phyloP scores from a whole-genome alignment of 805 yeast genomes.

The Suhomyces canberraensis region DNA sequence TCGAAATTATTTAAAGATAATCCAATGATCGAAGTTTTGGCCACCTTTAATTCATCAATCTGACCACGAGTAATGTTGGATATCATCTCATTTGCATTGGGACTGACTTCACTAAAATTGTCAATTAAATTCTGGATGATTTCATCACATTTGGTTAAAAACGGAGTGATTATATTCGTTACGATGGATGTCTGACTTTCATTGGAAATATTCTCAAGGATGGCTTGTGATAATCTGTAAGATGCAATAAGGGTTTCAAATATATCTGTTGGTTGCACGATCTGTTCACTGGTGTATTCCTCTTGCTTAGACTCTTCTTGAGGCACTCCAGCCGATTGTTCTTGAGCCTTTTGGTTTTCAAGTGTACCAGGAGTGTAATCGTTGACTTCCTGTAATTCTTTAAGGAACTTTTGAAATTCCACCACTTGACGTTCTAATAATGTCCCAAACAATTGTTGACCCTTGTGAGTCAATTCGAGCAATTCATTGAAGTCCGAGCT shows the following conservation, averaged over 20 bases:
- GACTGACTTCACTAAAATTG: conserved; percentile 15
- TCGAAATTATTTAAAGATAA: conserved; percentile 24
- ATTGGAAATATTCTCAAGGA: conserved; percentile 24
- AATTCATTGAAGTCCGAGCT: conserved; percentile 14
- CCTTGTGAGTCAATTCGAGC: conserved; percentile 13
- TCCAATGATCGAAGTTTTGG: conserved; percentile 25
- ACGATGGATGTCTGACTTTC: conserved; percentile 7
- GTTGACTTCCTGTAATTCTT: conserved; percentile 16
- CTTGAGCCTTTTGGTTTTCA: neutral
- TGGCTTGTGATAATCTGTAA: conserved; percentile 27
- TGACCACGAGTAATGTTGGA: conserved; percentile 26
- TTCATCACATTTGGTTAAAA: conserved; percentile 16
- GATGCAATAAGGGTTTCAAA: conserved; percentile 30
- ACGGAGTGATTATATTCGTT: conserved; percentile 16
- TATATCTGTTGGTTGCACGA: conserved; percentile 34
- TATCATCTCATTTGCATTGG: conserved; percentile 19
- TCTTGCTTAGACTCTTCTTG: conserved; percentile 3
- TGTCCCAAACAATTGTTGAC: conserved; percentile 18
- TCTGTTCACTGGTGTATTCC: conserved; percentile 20
- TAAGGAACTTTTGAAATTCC: conserved; percentile 26
- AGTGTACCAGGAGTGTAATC: neutral
- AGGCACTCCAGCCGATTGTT: neutral
- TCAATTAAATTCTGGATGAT: conserved; percentile 17
- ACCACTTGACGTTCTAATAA: conserved; percentile 25
- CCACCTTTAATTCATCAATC: conserved; percentile 28